Evolutionary conservation across 2,329 filamentous ascomycete genomes (phyloP).

Genomic region (Aureobasidium sp.): DNA sequence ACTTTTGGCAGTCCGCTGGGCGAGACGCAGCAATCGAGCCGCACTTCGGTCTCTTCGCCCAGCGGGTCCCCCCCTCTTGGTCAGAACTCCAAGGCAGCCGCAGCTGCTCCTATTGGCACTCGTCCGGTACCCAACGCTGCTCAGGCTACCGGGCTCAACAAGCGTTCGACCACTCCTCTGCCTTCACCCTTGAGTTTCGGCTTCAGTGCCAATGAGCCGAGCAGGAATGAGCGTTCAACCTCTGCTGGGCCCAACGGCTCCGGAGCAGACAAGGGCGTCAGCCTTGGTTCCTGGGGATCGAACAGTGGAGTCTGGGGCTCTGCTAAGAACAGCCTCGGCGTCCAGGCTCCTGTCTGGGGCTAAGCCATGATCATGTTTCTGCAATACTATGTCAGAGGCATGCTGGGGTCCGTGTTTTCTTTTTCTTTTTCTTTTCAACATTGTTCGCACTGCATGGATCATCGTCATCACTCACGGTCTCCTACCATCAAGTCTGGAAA

Average conservation of each 20-base stretch:
- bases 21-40: slow-evolving; percentile 52
- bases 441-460: slow-evolving; percentile 8
- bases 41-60: slow-evolving; percentile 81
- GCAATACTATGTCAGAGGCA: slow-evolving; percentile 1
- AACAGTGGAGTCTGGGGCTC: slow-evolving; percentile 80
- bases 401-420: not conserved
- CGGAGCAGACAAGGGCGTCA: slow-evolving; percentile 38
- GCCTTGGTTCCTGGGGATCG: slow-evolving; percentile 63
- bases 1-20: slow-evolving; percentile 42
- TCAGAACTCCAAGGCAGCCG: slow-evolving; percentile 49
- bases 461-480: not conserved
- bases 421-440: not conserved
- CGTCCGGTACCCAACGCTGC: slow-evolving; percentile 55
- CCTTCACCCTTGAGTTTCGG: slow-evolving; percentile 80
- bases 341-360: slow-evolving; percentile 92
- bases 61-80: slow-evolving; percentile 68
- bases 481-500: slow-evolving; percentile 1
- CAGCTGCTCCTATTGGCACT: slow-evolving; percentile 74
- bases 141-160: slow-evolving; percentile 53
- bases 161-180: slow-evolving; percentile 81
- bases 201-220: slow-evolving; percentile 54
- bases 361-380: slow-evolving; percentile 37
- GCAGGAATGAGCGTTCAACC: slow-evolving; percentile 45
- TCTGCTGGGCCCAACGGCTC: slow-evolving; percentile 54
- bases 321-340: slow-evolving; percentile 65